Percentiles rank a stretch among this genome's conserved stretches.
These are phyloP conservation scores for Nitzschia palea DNA, from an alignment of 108 stramenopile genomes.

Conservation along the genomic window DNA sequence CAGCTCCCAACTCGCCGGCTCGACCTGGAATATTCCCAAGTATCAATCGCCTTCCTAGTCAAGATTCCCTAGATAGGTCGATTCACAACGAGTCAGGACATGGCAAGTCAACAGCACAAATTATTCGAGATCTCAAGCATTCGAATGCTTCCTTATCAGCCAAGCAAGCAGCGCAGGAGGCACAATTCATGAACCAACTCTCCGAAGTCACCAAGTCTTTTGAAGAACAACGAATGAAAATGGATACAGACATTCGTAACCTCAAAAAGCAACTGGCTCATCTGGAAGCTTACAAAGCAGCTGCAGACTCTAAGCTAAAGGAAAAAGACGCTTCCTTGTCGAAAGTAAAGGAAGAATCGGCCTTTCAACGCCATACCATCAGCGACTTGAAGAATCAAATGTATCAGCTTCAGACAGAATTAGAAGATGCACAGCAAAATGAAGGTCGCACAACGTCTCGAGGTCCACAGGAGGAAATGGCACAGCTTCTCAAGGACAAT, in stretches of 20 bases:
- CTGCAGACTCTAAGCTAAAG: conserved; percentile 45
- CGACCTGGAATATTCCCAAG: conserved; percentile 17
- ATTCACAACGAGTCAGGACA: conserved; percentile 58
- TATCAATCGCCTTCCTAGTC: conserved; percentile 44
- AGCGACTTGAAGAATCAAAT: conserved; percentile 73
- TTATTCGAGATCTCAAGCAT: conserved; percentile 47
- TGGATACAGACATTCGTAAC: conserved; percentile 16
- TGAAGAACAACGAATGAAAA: conserved; percentile 8
- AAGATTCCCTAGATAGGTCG: conserved; percentile 51
- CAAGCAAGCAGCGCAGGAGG: conserved; percentile 46
- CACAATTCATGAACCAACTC: conserved; percentile 51
- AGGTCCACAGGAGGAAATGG: conserved; percentile 32
- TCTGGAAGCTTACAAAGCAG: conserved; percentile 24
- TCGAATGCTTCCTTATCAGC: conserved; percentile 42
- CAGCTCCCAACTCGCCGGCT: conserved; percentile 31
- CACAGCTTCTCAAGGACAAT: conserved; percentile 34
- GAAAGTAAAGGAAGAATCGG: conserved; percentile 62
- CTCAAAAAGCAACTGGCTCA: conserved; percentile 30
- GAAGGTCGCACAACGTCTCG: conserved; percentile 13
- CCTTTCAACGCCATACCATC: conserved; percentile 56
- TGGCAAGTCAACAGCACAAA: conserved; percentile 49
- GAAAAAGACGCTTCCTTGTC: conserved; percentile 56
- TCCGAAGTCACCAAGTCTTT: conserved; percentile 17
- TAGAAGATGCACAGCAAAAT: conserved; percentile 61
- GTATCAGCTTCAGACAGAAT: conserved; percentile 60